A percentile compares a stretch with the other conserved stretches of the same genome.
phyloP scores from a whole-genome alignment of 192 early-diverging fungal species.

The Helicostylum pulchrum region DNA sequence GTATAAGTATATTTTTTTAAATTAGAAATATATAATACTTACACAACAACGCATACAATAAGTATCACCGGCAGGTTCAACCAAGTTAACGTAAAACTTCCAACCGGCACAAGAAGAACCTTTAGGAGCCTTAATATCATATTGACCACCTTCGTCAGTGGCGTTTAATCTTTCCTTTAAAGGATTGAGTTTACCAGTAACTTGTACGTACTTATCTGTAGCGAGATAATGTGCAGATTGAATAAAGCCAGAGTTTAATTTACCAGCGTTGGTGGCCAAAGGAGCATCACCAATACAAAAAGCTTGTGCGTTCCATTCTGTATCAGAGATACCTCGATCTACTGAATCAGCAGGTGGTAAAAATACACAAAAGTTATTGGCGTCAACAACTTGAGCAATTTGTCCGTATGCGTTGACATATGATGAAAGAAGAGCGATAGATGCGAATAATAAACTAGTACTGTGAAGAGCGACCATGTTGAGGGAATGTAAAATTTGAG shows the following conservation, averaged over 20 bases:
- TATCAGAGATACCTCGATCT: slow-evolving; percentile 35
- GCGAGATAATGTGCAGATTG: slow-evolving; percentile 41
- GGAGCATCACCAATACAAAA: slow-evolving; percentile 41
- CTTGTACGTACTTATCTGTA: slow-evolving; percentile 46
- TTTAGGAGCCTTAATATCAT: slow-evolving; percentile 41
- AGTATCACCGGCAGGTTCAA: slow-evolving; percentile 45
- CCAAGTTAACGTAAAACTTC: slow-evolving; percentile 49
- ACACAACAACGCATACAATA: slow-evolving; percentile 55
- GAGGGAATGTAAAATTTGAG: slow-evolving; percentile 5
- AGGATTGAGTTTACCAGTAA: slow-evolving; percentile 49
- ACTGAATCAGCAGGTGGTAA: slow-evolving; percentile 42
- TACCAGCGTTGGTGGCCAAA: slow-evolving; percentile 33
- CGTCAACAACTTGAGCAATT: slow-evolving; percentile 30
- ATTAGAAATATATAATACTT: slow-evolving; percentile 12
- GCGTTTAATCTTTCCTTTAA: slow-evolving; percentile 26
- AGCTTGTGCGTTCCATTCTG: slow-evolving; percentile 40
- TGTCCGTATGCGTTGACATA: slow-evolving; percentile 15
- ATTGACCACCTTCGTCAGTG: slow-evolving; percentile 49
- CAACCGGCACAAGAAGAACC: slow-evolving; percentile 44
- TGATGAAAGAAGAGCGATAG: not conserved
- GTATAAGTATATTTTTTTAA: not conserved
- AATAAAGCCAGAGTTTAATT: slow-evolving; percentile 47
- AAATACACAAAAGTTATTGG: slow-evolving; percentile 37
- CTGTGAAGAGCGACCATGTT: slow-evolving; percentile 1
- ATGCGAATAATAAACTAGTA: slow-evolving; percentile 13